A percentile compares a stretch with the other conserved stretches of the same genome.
Conservation (phyloP, 495 filamentous ascomycete genomes). For the Tuber indicum region DNA sequence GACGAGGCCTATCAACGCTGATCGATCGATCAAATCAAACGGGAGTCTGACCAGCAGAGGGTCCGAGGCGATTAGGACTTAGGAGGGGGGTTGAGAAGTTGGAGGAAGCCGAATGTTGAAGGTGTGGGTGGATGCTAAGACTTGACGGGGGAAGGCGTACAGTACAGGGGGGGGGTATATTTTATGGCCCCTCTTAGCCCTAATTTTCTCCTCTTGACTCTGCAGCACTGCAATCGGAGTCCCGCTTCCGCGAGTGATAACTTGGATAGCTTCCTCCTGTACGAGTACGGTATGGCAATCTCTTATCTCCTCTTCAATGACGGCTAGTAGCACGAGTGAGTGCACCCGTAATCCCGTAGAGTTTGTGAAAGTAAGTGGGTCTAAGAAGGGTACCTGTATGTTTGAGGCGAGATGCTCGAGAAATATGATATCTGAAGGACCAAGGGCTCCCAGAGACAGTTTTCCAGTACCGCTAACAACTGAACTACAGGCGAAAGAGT, state of each 20-base stretch:
- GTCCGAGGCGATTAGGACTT: neutral
- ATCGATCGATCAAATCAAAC: constrained; percentile 2
- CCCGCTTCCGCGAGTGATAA: neutral
- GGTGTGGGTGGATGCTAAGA: constrained; percentile 1
- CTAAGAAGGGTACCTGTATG: neutral
- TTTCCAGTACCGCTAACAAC: neutral
- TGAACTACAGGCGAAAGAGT: neutral
- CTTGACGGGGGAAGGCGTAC: neutral
- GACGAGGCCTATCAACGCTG: neutral
- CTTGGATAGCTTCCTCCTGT: neutral
- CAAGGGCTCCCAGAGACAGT: neutral
- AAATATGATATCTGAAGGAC: neutral
- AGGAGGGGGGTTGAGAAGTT: neutral
- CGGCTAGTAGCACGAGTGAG: neutral
- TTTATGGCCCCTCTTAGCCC: neutral
- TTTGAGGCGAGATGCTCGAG: neutral
- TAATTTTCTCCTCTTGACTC: neutral
- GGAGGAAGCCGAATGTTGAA: neutral
- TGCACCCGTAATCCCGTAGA: neutral
- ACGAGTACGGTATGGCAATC: neutral
- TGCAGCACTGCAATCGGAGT: neutral
- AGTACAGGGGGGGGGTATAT: neutral
- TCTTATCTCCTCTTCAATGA: neutral
- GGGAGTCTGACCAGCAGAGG: constrained; percentile 4
- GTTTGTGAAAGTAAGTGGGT: neutral